Conservation (phyloP, 2,329 filamentous ascomycete species). For the Phialophora macrospora region DNA sequence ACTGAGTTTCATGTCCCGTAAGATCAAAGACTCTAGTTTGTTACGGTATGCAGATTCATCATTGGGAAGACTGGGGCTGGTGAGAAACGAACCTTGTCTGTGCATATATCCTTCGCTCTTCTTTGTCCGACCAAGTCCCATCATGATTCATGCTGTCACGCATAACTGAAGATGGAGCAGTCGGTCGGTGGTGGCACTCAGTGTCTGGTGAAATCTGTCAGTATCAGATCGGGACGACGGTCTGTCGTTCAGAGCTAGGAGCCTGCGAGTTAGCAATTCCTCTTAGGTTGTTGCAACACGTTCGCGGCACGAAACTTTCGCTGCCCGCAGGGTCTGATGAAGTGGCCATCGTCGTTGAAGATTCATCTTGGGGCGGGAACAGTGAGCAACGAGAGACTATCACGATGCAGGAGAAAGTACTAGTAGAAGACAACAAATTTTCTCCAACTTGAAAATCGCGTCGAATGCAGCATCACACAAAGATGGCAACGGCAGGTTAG, state of each 20-base stretch:
- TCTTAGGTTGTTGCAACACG: background rate
- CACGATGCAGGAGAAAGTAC: background rate
- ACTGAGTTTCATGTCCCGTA: conserved; percentile 75
- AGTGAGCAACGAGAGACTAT: background rate
- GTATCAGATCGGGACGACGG: background rate
- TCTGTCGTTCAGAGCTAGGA: background rate
- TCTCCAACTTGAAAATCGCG: conserved; percentile 9
- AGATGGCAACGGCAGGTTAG: background rate
- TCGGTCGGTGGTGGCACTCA: background rate
- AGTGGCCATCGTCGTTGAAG: background rate
- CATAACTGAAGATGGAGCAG: background rate
- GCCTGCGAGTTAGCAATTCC: background rate
- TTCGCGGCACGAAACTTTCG: background rate
- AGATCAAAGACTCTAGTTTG: conserved; percentile 98
- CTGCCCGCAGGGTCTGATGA: background rate
- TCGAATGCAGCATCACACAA: background rate
- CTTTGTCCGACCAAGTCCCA: background rate
- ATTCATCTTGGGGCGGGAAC: background rate
- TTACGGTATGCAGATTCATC: conserved; percentile 40
- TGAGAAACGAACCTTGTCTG: conserved; percentile 7
- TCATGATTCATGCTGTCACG: background rate
- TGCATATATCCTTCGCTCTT: background rate
- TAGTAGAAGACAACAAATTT: background rate
- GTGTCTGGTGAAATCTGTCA: background rate
- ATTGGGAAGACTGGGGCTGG: conserved; percentile 5